Evolutionary conservation across 2,329 filamentous ascomycete genomes (phyloP), one percentile per base, ranked within the genome.

Genomic region (Diaporthe citri): DNA sequence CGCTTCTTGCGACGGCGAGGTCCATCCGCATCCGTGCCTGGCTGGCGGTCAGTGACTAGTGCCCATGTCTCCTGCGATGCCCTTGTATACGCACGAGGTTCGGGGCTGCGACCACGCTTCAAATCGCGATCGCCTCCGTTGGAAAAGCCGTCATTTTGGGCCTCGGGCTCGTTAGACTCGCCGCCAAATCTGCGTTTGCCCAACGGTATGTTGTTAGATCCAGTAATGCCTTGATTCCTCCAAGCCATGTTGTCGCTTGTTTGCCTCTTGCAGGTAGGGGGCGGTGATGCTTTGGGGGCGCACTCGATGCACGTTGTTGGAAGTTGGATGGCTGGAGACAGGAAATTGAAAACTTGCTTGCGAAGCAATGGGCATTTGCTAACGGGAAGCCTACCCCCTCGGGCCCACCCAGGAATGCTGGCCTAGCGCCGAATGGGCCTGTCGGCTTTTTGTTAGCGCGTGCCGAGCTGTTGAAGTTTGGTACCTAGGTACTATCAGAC

Each of bases 171-270:
- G 36, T 48, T 64, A 25, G 55, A 72, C 72, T 82, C 93, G 78
- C 90, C 94, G 76, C 92, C 93, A 80, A 97, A 95, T 77, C 96
- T 94, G 80, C 94, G 92, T 80, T 92, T 97, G 71, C 97, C 97
- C 77, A 99, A 88, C 76, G 97, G 97, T 81, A 99, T 97, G 82
- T 98, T 98, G 86, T 99, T 99, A 59, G 97, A 98, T 71, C 97
- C 97, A 28, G 97, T 99, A 83, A 98, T 97, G 80, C 97, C 97
- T 84, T 93, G 91, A 75, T 86, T 91, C 87, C 91, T 88, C 91
- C 91, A 93, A 81, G 91, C 88, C 91, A 93, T 93, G 8, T 78
- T 75, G 62, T 59, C 31, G 55, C 15, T 43, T n/a, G 9, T 56
- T 66, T 59, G 56, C 34, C 51, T 70, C 31, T 56, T n/a, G 41